A percentile compares a stretch with the other conserved stretches of the same genome.
Conservation (phyloP, 768 basidiomycete species). For the Suillus americanus region DNA sequence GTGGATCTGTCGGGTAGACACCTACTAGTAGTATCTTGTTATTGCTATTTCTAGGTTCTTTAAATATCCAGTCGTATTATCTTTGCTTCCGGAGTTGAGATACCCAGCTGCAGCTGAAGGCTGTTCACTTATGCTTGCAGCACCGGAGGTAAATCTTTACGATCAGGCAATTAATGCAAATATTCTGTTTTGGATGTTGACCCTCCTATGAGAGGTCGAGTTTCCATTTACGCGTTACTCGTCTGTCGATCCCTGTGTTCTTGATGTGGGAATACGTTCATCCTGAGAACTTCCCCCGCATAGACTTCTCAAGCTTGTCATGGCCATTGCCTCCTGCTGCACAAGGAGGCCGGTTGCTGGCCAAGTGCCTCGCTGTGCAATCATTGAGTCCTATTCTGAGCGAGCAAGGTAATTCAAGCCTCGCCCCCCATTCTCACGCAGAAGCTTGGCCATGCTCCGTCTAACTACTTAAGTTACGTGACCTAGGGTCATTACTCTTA, state of each 20-base stretch:
- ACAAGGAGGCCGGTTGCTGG: too few species aligned
- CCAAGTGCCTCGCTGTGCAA: not conserved
- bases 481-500: slow-evolving; percentile 18
- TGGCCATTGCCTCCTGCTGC: not conserved
- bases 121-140: not conserved
- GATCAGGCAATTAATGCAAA: too few species aligned
- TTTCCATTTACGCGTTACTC: slow-evolving; percentile 1
- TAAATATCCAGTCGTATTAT: too few species aligned
- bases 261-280: not conserved
- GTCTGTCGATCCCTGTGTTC: slow-evolving; percentile 2
- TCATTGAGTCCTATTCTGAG: slow-evolving; percentile 1
- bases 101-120: not conserved
- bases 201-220: not conserved
- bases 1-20: not conserved
- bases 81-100: too few species aligned
- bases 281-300: slow-evolving; percentile 1
- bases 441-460: slow-evolving; percentile 15
- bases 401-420: slow-evolving; percentile 3
- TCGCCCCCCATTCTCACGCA: slow-evolving; percentile 27
- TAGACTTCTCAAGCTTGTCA: slow-evolving; percentile 4
- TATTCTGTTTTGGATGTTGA: not conserved
- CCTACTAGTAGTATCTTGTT: too few species aligned
- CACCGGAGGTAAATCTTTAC: not conserved
- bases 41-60: too few species aligned
- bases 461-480: slow-evolving; percentile 20